Conservation (phyloP, 148 eudicot genomes). For the Camellia japonica region DNA sequence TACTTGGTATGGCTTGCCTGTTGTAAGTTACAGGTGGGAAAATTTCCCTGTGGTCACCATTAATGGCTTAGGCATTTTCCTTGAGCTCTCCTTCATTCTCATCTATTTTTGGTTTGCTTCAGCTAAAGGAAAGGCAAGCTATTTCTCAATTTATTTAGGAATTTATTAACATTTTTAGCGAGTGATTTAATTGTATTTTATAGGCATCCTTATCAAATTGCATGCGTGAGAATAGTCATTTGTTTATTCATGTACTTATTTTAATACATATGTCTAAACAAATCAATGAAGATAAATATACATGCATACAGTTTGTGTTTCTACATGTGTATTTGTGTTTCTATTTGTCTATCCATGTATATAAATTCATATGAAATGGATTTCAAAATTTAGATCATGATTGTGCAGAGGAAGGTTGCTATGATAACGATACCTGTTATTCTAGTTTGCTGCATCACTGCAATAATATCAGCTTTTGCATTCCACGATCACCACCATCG, state of each 20-base stretch:
- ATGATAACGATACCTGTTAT: slow-evolving; percentile 31
- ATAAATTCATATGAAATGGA: background rate
- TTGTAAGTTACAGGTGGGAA: slow-evolving; percentile 70
- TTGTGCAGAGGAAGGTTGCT: slow-evolving; percentile 62
- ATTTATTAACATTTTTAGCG: background rate
- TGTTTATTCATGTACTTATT: background rate
- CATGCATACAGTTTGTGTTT: background rate
- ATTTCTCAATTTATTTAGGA: background rate
- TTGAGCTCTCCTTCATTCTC: slow-evolving; percentile 59
- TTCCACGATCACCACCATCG: slow-evolving; percentile 56
- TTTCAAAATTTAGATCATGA: slow-evolving; percentile 6
- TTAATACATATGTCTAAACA: background rate
- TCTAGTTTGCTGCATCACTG: slow-evolving; percentile 26
- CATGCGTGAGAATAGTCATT: background rate
- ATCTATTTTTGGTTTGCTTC: slow-evolving; percentile 66
- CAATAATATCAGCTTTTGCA: slow-evolving; percentile 41
- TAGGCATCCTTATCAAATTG: background rate
- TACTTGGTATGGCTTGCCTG: slow-evolving; percentile 83
- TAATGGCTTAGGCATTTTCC: slow-evolving; percentile 57
- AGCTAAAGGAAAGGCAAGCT: slow-evolving; percentile 54
- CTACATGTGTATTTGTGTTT: background rate
- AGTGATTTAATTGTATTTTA: background rate
- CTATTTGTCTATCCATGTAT: background rate
- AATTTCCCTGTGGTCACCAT: slow-evolving; percentile 55
- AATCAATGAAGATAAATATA: background rate